Evolutionary conservation across 257 asterid genomes (phyloP), one percentile per base, ranked within the genome.

Genomic region (Coffea canephora): DNA sequence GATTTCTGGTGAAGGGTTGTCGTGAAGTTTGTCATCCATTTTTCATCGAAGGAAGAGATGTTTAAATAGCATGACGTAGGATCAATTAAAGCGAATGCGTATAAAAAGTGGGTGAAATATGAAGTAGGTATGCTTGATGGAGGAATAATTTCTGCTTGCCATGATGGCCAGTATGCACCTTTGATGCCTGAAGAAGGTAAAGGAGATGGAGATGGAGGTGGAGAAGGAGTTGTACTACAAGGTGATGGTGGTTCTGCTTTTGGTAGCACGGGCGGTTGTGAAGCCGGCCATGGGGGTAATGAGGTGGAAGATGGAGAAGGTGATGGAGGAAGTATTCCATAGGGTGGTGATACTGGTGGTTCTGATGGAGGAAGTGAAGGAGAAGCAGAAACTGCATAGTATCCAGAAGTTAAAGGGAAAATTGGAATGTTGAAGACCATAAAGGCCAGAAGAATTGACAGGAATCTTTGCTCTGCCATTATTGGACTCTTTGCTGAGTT

Each of bases 91-190:
- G 78, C 83, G 54, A 91, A 91, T 13, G 91, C 93, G 18, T 89
- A 86, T 34, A 77, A 86, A 12, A 89, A 43, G 57, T 86, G 93
- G 0, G 87, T 89, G 90, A 91, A 91, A 46, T 80, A 70, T 12
- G 82, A 57, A 39, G 89, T 89, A 0, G 90, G 92, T 36, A 86
- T 86, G 13, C 46, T 48, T 0, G 89, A 79, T 10, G 93, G 87
- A 69, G 86, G 81, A 6, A 52, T 25, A 0, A 81, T 34, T 61
- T 79, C 69, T 0, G 86, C 87, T 69, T 78, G 82, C 88, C 89
- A 82, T 6, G 92, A 84, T 2, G 83, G 90, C 90, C 90, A 88
- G 80, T 87, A 86, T 8, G 84, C 91, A 11, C 85, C 91, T 83
- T 85, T 89, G 81, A 88, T 83, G 75, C 87, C 89, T 19, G 27